Evolutionary conservation across 352 stramenopile genomes (phyloP), one percentile per base, ranked within the genome.

Genomic region (Hyaloperonospora brassicae): DNA sequence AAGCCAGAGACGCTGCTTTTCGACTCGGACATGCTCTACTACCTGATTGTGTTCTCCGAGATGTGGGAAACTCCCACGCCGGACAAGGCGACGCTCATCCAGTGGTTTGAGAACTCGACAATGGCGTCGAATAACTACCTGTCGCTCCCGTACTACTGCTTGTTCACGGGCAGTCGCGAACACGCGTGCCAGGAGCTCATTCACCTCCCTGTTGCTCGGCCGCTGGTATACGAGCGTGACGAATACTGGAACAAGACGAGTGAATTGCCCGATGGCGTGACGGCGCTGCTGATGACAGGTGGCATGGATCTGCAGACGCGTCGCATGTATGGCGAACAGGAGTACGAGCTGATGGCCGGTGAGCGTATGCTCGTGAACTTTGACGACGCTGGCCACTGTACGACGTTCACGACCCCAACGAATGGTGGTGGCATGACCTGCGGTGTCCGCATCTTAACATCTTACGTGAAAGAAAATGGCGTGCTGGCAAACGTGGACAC

Each of bases 41-140:
- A 86, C 31, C 50, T 88, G n/a, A 78, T 88, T 49, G 78, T 88
- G 39, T 88, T 87, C 53, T 87, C 76, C 1, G 78, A 88, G 47
- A 84, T 87, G 75, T 86, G 76, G 79, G 69, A 82, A 52, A 58
- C 55, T 25, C 76, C 76, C 25, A 80, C 70, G 13, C 79, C 76
- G 0, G 55, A 76, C 50, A 79, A 81, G 43, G 64, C 53, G 14
- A 80, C 75, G 43, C 59, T 89, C 14, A 42, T 86, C 13, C 40
- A 57, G 5, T 85, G 68, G 71, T 89, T 85, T 55, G 76, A 86
- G 49, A 61, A 72, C 51, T 62, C 68, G 0, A 64, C 78, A 8
- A 81, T 87, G 60, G 79, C 70, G 24, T 84, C 75, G 13, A 73
- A 87, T 47, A 87, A 88, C 62, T 86, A 79, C 61, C 62, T 82